Evolutionary conservation across 139 green algal species (phyloP).

Genomic region (Desmodesmus armatus): DNA sequence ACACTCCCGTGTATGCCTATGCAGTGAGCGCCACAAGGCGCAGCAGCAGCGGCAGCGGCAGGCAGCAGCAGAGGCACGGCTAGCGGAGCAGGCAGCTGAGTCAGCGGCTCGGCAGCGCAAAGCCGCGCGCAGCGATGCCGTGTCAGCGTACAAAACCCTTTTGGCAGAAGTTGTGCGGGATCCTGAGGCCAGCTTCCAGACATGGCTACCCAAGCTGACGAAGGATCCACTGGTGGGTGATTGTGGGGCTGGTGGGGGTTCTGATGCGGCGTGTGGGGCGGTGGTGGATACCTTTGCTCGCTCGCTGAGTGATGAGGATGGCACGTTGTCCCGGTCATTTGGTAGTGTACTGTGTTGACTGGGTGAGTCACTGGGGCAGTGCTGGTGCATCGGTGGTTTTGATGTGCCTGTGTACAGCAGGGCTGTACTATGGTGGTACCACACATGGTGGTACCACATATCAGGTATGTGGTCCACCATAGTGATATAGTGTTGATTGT

Average conservation of each 20-base stretch:
- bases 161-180: constrained; percentile 72
- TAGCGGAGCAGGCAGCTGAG: constrained; percentile 36
- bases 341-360: too few relatives aligned
- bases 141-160: constrained; percentile 65
- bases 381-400: too few relatives aligned
- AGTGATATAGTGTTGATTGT: neutral
- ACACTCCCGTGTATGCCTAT: neutral
- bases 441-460: neutral
- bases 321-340: neutral
- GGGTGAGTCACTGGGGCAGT: too few relatives aligned
- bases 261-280: neutral
- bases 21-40: neutral
- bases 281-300: neutral
- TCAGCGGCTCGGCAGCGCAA: constrained; percentile 15
- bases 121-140: constrained; percentile 58
- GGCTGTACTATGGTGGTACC: neutral
- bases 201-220: constrained; percentile 50
- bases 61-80: constrained; percentile 10
- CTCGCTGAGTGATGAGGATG: neutral
- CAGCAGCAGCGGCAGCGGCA: constrained; percentile 36
- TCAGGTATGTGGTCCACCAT: neutral
- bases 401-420: neutral
- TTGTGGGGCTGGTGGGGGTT: neutral
- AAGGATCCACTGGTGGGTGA: constrained; percentile 65
- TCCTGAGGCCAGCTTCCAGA: constrained; percentile 52